Evolutionary conservation across 257 asterid species (phyloP).

Genomic region (Sherardia arvensis): DNA sequence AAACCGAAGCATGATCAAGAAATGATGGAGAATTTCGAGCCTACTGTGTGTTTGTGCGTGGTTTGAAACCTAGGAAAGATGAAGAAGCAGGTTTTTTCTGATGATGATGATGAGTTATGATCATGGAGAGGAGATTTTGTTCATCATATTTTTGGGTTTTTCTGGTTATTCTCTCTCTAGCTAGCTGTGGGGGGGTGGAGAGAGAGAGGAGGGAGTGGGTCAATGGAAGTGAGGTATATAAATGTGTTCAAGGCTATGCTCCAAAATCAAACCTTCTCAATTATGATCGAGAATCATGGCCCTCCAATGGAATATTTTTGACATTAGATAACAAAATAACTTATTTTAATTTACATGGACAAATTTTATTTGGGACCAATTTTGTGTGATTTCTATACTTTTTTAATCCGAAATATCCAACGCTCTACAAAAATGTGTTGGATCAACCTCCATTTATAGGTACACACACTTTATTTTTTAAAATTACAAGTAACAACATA

Average conservation of each 20-base stretch:
- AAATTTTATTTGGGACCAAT: neutral
- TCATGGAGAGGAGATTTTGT: slow-evolving; percentile 3
- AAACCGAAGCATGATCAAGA: neutral
- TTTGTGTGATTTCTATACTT: neutral
- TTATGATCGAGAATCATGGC: slow-evolving; percentile 22
- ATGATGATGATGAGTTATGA: slow-evolving; percentile 13
- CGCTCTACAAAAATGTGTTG: neutral
- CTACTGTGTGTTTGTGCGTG: neutral
- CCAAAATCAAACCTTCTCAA: slow-evolving; percentile 29
- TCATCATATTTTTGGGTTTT: slow-evolving; percentile 24
- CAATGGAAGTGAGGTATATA: slow-evolving; percentile 29
- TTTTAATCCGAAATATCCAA: neutral
- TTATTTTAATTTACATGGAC: neutral
- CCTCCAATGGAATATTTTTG: slow-evolving; percentile 15
- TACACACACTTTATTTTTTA: too few species aligned
- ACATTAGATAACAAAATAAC: neutral
- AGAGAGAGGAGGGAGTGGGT: slow-evolving; percentile 26
- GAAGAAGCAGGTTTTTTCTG: slow-evolving; percentile 13
- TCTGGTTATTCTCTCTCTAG: slow-evolving; percentile 19
- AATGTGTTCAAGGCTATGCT: slow-evolving; percentile 45
- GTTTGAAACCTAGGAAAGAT: slow-evolving; percentile 34
- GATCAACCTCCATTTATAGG: too few species aligned
- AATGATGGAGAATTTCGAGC: too few species aligned
- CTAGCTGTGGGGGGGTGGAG: slow-evolving; percentile 1
- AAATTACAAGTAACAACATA: too few species aligned